These are phyloP conservation scores for Cladophialophora bantiana DNA, from an alignment of 2,329 filamentous ascomycete species.

Conservation along the genomic window DNA sequence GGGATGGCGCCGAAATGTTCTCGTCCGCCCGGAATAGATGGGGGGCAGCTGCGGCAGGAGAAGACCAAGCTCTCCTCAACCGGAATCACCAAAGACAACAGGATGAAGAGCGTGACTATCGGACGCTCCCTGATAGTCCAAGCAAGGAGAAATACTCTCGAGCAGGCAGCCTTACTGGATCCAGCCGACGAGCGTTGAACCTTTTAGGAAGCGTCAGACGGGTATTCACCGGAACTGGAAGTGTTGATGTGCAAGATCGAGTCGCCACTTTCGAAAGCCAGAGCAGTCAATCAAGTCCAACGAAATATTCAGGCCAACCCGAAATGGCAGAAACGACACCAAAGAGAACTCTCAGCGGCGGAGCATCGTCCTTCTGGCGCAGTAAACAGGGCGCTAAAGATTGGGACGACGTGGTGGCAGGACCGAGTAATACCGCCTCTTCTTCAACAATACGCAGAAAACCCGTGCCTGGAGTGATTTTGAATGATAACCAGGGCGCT, in stretches of 20 bases:
- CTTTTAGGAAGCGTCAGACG: conserved; percentile 74
- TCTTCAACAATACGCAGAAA: conserved; percentile 48
- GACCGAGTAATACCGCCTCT: conserved; percentile 40
- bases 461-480: conserved; percentile 38
- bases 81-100: conserved; percentile 27
- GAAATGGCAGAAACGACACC: conserved; percentile 44
- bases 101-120: conserved; percentile 29
- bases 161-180: conserved; percentile 63
- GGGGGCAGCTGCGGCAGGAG: conserved; percentile 23
- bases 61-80: conserved; percentile 34
- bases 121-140: conserved; percentile 35
- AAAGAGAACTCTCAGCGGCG: conserved; percentile 57
- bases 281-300: conserved; percentile 35
- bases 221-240: conserved; percentile 60
- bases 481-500: conserved; percentile 32
- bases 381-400: conserved; percentile 60
- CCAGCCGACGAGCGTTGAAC: conserved; percentile 65
- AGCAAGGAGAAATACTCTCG: conserved; percentile 45
- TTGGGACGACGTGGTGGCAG: conserved; percentile 53
- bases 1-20: conserved; percentile 30
- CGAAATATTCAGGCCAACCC: conserved; percentile 29
- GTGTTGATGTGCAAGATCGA: conserved; percentile 43
- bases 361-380: conserved; percentile 56
- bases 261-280: conserved; percentile 32
- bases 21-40: conserved; percentile 31